These are phyloP conservation scores for Pterocarpus macrocarpus DNA, from an alignment of 306 rosid species.

Conservation along the genomic window DNA sequence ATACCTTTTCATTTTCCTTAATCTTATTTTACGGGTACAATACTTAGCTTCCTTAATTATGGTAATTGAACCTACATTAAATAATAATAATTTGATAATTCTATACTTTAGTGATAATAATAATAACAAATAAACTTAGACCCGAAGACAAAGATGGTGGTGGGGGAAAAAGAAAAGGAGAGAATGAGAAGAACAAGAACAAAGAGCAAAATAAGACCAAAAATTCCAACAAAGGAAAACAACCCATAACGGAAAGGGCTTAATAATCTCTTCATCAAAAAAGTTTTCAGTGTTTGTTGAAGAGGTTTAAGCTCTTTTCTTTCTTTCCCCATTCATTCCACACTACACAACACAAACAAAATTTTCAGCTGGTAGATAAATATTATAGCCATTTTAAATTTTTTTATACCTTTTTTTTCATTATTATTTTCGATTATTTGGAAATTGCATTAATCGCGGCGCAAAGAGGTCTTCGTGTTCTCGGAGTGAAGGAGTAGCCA, in stretches of 20 bases:
- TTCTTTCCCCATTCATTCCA: constrained; percentile 30
- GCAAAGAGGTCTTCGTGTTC: constrained; percentile 53
- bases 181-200: constrained; percentile 34
- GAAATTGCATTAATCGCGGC: constrained; percentile 45
- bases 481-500: constrained; percentile 51
- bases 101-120: no score
- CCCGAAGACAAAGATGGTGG: constrained; percentile 55
- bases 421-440: constrained; percentile 13
- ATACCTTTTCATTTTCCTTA: neutral
- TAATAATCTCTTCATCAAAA: constrained; percentile 46
- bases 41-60: neutral
- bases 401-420: neutral
- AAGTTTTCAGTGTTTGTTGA: constrained; percentile 24
- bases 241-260: neutral
- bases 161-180: constrained; percentile 45
- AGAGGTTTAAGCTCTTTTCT: constrained; percentile 41
- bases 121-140: constrained; percentile 38
- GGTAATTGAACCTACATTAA: neutral
- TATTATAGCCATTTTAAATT: neutral
- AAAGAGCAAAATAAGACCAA: neutral
- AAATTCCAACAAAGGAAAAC: neutral
- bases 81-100: no score
- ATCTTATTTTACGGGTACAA: neutral
- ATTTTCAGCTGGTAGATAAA: constrained; percentile 32
- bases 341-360: neutral